phyloP scores from a whole-genome alignment of 2,329 filamentous ascomycete genomes.

The Aspergillus puulaauensis region DNA sequence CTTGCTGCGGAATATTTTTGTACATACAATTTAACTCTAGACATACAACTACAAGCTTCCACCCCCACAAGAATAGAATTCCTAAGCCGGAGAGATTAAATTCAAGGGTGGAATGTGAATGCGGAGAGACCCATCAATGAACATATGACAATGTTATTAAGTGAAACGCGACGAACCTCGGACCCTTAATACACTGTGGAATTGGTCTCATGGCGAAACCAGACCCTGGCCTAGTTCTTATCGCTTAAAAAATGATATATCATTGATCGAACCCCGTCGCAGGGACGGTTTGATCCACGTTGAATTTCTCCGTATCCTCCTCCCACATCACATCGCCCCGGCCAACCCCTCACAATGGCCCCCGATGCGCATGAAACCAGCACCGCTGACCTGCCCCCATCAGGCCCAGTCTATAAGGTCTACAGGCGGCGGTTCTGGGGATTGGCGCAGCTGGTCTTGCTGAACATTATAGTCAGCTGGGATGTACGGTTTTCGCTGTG shows the following conservation, averaged over 20 bases:
- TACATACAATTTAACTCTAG: background rate
- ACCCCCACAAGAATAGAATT: background rate
- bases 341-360: constrained; percentile 5
- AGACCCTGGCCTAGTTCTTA: background rate
- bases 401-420: constrained; percentile 48
- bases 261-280: background rate
- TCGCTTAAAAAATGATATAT: background rate
- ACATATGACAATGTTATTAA: constrained; percentile 1
- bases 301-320: background rate
- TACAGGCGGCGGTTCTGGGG: constrained; percentile 93
- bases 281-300: background rate
- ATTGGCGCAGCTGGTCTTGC: constrained; percentile 73
- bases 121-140: constrained; percentile 2
- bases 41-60: background rate
- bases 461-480: constrained; percentile 95
- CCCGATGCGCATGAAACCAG: constrained; percentile 7
- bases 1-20: background rate
- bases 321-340: background rate
- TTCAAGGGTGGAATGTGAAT: background rate
- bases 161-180: constrained; percentile 3
- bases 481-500: constrained; percentile 62
- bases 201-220: background rate
- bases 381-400: constrained; percentile 13
- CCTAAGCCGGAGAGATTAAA: background rate
- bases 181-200: background rate